Base-by-base conservation (phyloP, 331 rosid species). In the Quercus phellos region DNA sequence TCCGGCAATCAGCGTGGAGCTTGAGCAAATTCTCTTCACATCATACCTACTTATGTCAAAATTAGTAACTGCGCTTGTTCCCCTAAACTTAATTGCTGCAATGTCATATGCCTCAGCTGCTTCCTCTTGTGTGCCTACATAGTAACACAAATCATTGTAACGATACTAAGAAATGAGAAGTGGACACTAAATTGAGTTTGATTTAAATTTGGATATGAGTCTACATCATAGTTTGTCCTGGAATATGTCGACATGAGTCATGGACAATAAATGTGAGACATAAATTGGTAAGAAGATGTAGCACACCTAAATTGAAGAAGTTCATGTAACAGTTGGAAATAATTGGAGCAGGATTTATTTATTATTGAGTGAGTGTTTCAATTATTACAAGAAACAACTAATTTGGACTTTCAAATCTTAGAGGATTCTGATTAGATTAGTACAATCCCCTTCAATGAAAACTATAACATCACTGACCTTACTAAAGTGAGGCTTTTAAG, bases 71-170 rank as follows among this genome's bases (percentile, higher is more conserved):
- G 99, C 99, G 81, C 94, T 90, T 29, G 93, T 95, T 59, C 99
- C 99, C 46, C 99, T 80, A 80, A 95, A 95, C 82, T 95, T 95
- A 79, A 95, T 95, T 10, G 99, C 99, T n/a, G 99, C 99, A 66
- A 93, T 93, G 73, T 95, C 99, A 68, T 95, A 95, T 63, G 99
- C 98, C 88, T 95, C 99, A 13, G 99, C 98, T 14, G 99, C 99
- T 84, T 95, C 98, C 78, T 95, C 99, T 86, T 93, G 99, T 29
- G 99, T 95, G 78, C 99, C 99, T 95, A 21, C 26, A 66, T 4
- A 11, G n/a, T 66, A 32, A 56, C 2, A 3, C 53, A 46, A 46
- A 46, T 12, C 17, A 46, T 46, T 58, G 21, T 58, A n/a, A 68
- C 60, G 29, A 13, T 80, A 68, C 13, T 58, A 21, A 58, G 27